These are phyloP conservation scores for Gossypium bickii DNA, from an alignment of 345 rosid species.

Conservation along the genomic window DNA sequence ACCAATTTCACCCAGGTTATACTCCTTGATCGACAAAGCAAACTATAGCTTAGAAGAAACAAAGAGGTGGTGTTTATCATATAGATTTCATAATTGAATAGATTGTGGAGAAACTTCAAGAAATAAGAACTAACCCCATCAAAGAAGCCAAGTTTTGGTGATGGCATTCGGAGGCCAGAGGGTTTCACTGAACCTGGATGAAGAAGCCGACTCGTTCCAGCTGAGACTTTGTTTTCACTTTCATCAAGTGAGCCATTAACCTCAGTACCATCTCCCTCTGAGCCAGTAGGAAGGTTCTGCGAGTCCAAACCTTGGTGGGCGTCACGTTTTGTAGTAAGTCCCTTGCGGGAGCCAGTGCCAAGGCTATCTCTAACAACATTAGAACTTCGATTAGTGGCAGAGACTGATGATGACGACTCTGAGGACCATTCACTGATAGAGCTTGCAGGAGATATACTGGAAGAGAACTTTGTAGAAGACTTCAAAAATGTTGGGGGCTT, in stretches of 20 bases:
- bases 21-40: slow-evolving; percentile 16
- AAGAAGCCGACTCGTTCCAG: slow-evolving; percentile 27
- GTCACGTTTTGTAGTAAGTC: slow-evolving; percentile 17
- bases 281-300: slow-evolving; percentile 27
- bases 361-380: slow-evolving; percentile 39
- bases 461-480: slow-evolving; percentile 43
- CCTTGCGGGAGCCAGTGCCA: slow-evolving; percentile 32
- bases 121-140: slow-evolving; percentile 71
- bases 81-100: slow-evolving; percentile 14
- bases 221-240: slow-evolving; percentile 32
- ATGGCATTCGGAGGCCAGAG: slow-evolving; percentile 87
- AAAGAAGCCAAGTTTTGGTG: slow-evolving; percentile 93
- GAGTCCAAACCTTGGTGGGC: slow-evolving; percentile 30
- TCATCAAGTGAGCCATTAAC: slow-evolving; percentile 23
- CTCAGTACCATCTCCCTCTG: slow-evolving; percentile 31
- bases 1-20: slow-evolving; percentile 11
- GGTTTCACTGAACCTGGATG: slow-evolving; percentile 48
- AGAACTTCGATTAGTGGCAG: slow-evolving; percentile 47
- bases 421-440: slow-evolving; percentile 79
- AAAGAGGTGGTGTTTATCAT: slow-evolving; percentile 7
- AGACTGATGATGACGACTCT: slow-evolving; percentile 47
- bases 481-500: slow-evolving; percentile 38
- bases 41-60: not conserved
- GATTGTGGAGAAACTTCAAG: slow-evolving; percentile 10
- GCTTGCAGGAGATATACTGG: slow-evolving; percentile 58